Percentiles rank a stretch among this genome's conserved stretches.
These are phyloP conservation scores for Flaveria trinervia DNA, from an alignment of 129 eudicot species.

Conservation along the genomic window DNA sequence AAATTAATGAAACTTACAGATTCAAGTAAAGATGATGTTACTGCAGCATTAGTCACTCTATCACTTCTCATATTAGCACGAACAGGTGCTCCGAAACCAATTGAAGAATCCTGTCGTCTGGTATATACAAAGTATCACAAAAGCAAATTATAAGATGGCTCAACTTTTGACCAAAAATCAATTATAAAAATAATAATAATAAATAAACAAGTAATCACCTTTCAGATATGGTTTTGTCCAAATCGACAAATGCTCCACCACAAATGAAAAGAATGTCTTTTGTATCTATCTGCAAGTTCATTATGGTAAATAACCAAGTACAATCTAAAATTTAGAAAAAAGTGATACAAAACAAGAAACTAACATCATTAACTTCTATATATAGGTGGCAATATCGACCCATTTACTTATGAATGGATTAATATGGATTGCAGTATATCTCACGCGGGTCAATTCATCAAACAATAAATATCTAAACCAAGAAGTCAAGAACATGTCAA, in stretches of 20 bases:
- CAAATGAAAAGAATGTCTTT: slow-evolving; percentile 92
- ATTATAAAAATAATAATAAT: not conserved
- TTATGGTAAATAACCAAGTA: slow-evolving; percentile 5
- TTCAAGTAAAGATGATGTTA: slow-evolving; percentile 79
- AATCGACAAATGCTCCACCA: slow-evolving; percentile 89
- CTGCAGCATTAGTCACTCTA: slow-evolving; percentile 55
- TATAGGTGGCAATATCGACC: not conserved
- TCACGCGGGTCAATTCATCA: not conserved
- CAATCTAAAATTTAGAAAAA: not conserved
- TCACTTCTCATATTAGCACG: slow-evolving; percentile 94
- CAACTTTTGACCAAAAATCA: not conserved
- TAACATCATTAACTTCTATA: not conserved
- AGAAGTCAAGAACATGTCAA: not conserved
- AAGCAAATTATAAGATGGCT: not conserved
- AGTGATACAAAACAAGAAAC: not conserved
- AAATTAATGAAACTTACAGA: slow-evolving; percentile 54
- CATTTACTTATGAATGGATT: not conserved
- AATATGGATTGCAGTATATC: not conserved
- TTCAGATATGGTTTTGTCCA: slow-evolving; percentile 93
- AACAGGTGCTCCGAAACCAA: slow-evolving; percentile 96
- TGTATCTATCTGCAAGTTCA: slow-evolving; percentile 67
- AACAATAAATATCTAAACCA: not conserved
- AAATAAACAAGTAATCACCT: slow-evolving; percentile 42
- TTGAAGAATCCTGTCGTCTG: slow-evolving; percentile 96
- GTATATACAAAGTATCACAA: slow-evolving; percentile 13